Evolutionary conservation across 192 early-diverging fungal genomes (phyloP).

Genomic region (Backusella westeae): DNA sequence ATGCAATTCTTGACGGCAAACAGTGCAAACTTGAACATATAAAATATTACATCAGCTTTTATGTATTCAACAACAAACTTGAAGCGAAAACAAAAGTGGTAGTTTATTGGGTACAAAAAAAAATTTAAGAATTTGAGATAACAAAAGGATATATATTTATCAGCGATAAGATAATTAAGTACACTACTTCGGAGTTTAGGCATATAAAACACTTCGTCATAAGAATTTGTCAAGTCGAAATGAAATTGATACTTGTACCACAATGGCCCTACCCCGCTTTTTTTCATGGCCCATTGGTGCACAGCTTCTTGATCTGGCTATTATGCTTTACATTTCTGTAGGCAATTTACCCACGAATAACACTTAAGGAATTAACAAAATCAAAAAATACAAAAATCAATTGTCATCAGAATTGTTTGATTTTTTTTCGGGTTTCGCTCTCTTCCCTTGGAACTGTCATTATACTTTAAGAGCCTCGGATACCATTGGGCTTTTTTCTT

Average conservation of each 20-base stretch:
- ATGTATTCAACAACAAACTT: neutral
- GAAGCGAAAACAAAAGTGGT: neutral
- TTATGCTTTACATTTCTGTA: neutral
- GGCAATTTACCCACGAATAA: neutral
- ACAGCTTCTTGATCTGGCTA: constrained; percentile 4
- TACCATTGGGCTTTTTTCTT: neutral
- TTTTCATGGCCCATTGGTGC: constrained; percentile 12
- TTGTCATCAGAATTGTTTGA: constrained; percentile 1
- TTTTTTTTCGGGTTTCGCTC: neutral
- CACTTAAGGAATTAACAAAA: neutral
- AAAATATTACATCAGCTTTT: neutral
- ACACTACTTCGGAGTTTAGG: neutral
- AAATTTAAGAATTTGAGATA: constrained; percentile 7
- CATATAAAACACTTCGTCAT: constrained; percentile 2
- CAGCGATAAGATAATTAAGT: neutral
- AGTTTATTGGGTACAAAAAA: constrained; percentile 3
- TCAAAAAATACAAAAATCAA: neutral
- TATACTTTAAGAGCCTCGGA: neutral
- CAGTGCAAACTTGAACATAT: neutral
- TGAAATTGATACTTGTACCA: neutral
- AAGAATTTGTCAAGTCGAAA: constrained; percentile 10
- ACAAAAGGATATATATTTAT: constrained; percentile 7
- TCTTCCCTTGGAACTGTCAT: neutral
- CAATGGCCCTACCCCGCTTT: constrained; percentile 7
- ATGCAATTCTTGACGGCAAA: neutral